These are phyloP conservation scores for Nyssa sinensis DNA, from an alignment of 148 eudicot species.

Conservation along the genomic window DNA sequence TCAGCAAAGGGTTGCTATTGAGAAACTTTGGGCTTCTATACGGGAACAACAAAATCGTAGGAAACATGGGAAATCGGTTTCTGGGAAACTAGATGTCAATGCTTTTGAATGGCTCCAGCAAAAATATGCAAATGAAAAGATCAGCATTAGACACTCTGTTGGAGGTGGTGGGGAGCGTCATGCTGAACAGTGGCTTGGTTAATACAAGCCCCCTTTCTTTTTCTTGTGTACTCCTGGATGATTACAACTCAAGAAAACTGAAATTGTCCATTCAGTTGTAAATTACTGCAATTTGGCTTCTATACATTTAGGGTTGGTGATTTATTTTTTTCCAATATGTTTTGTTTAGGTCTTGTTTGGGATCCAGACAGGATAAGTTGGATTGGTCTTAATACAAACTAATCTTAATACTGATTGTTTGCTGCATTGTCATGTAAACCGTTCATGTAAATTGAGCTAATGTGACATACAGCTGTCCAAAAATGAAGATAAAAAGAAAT, in stretches of 20 bases:
- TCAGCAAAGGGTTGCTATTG: slow-evolving; percentile 73
- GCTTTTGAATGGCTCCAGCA: slow-evolving; percentile 87
- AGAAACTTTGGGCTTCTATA: slow-evolving; percentile 82
- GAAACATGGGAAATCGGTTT: slow-evolving; percentile 92
- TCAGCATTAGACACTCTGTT: slow-evolving; percentile 86
- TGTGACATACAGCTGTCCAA: no score
- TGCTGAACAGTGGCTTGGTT: slow-evolving; percentile 91
- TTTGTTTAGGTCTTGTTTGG: no score
- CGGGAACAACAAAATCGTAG: slow-evolving; percentile 75
- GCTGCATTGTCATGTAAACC: no score
- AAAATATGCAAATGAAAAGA: slow-evolving; percentile 85
- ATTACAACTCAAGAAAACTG: no score
- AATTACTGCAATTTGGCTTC: background rate
- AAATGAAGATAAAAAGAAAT: no score
- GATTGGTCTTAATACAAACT: no score
- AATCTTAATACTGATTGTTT: no score
- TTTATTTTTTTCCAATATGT: no score
- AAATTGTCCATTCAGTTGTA: background rate
- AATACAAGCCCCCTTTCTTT: slow-evolving; percentile 13
- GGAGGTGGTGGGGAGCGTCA: slow-evolving; percentile 74
- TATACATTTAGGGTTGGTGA: no score
- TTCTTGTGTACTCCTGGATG: no score
- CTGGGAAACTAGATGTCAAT: slow-evolving; percentile 95
- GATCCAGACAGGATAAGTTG: no score
- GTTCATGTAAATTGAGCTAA: no score